Base-by-base conservation (phyloP, 305 asterid species). In the Rubia tinctorum region DNA sequence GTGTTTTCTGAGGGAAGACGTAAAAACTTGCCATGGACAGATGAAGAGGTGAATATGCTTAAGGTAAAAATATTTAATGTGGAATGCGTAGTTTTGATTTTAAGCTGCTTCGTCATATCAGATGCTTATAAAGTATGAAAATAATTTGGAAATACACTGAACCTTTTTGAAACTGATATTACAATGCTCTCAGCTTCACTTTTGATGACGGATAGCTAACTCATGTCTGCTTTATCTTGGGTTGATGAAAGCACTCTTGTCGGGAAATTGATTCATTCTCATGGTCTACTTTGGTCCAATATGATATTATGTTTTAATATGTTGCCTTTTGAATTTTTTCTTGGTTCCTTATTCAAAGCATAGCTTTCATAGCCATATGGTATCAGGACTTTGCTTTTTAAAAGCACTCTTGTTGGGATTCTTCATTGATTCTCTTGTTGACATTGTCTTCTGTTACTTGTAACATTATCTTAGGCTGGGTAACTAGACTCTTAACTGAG, bases 31-130 rank as follows among this genome's bases (percentile, higher is more conserved):
- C 23, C 69, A 10, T 92, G 97, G 96, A 82, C 65, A 10, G 86
- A 78, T 62, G 84, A 84, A 14, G 97, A 92, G 82, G 96, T 80
- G 80, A 89, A 85, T 73, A 80, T 75, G 78, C 88, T 92, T 65
- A 82, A 76, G 95, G 95, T 91, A 85, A 76, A 72, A 22, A 51
- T 71, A 62, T 45, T 56, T 13, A 27, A 27, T 20, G 18, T 39
- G 42, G 44, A 22, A 27, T n/a, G 34, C 27, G 10, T 20, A 4
- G 4, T 71, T 63, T n/a, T 62, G 62, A 56, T 15, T 63, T 47
- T 68, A 9, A 43, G 47, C 71, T 25, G 44, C 66, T 71, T 42
- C 61, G 39, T 14, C 44, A 61, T 53, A 47, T 37, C 25, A 37
- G 18, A 61, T 37, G 15, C 68, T 51, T 27, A 45, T 37, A 47